These are phyloP conservation scores for Lentinula edodes DNA, from an alignment of 768 basidiomycete genomes.

Conservation along the genomic window DNA sequence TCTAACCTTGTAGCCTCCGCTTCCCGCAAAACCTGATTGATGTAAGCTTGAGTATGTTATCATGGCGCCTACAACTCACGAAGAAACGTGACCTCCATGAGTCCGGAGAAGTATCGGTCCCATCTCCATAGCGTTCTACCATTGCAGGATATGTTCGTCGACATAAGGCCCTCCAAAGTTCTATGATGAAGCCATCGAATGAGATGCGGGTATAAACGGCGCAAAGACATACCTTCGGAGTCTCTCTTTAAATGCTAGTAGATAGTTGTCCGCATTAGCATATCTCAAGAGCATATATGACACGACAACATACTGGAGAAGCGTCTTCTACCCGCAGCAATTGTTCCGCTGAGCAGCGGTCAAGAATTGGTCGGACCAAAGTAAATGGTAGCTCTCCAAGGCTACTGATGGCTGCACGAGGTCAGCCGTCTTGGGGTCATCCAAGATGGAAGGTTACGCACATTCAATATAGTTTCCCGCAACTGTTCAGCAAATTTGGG, in stretches of 20 bases:
- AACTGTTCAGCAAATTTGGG: constrained; percentile 31
- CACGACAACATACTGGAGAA: constrained; percentile 52
- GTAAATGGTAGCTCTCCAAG: constrained; percentile 61
- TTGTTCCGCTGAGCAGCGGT: constrained; percentile 66
- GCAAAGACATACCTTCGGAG: constrained; percentile 42
- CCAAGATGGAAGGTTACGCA: constrained; percentile 23
- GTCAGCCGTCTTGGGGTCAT: neutral
- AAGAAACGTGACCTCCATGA: constrained; percentile 70
- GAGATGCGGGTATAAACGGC: constrained; percentile 2
- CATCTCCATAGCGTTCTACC: constrained; percentile 38
- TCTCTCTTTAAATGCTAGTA: constrained; percentile 46
- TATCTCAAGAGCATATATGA: constrained; percentile 2
- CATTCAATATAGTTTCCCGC: constrained; percentile 57
- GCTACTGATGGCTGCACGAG: constrained; percentile 49
- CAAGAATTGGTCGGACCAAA: constrained; percentile 68
- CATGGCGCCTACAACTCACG: constrained; percentile 33
- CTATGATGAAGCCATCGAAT: constrained; percentile 25
- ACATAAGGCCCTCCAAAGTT: constrained; percentile 65
- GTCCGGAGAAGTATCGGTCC: constrained; percentile 38
- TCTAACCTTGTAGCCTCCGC: constrained; percentile 62
- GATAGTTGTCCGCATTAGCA: constrained; percentile 3
- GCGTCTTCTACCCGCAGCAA: constrained; percentile 62
- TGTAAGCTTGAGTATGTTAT: neutral
- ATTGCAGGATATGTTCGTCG: constrained; percentile 53
- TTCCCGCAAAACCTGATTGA: constrained; percentile 21